Base-by-base conservation (phyloP, 768 basidiomycete genomes). In the Naganishia randhawae region DNA sequence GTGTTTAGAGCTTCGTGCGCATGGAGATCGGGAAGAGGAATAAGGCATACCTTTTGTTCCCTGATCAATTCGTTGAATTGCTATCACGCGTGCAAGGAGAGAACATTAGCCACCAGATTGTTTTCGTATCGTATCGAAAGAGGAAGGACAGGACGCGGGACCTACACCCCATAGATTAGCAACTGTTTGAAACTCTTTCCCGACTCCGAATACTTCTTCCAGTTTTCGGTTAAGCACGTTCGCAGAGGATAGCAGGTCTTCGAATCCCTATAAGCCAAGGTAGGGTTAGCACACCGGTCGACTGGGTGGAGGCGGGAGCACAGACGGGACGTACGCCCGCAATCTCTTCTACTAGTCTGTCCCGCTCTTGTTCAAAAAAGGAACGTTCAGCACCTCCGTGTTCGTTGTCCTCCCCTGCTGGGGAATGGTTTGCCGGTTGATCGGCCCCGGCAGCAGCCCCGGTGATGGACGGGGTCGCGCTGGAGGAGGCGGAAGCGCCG, bases 131-230 rank as follows among this genome's bases (percentile, higher is more conserved):
- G 16, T 13, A 48, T 16, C 16, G 17, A 25, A 25, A 35, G 10
- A 31, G n/a, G 33, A 39, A 16, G 32, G 14, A 10, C 17, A 10
- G 27, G 27, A 16, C 9, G 25, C 39, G 16, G 31, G 31, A 76
- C 76, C 73, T 41, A 78, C 77, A n/a, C 86, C 84, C 91, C 92
- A 94, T 55, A 96, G 82, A 2, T 85, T 83, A 3, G 92, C 90
- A 48, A 94, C 91, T 2, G 89, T 92, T 61, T 89, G 86, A 77
- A 95, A 93, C 82, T 94, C 93, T 67, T 87, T 87, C 6, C 93
- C 92, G 86, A 95, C 94, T 11, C 90, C 90, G 29, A 89, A 82
- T 1, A 93, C 91, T 76, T 96, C 92, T 79, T 97, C 93, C 19
- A 95, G 84, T 76, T 92, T 93, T 70, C 92, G 86, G 77, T 95